Conservation (phyloP, 2,329 filamentous ascomycete species). For the Didymella glomerata region DNA sequence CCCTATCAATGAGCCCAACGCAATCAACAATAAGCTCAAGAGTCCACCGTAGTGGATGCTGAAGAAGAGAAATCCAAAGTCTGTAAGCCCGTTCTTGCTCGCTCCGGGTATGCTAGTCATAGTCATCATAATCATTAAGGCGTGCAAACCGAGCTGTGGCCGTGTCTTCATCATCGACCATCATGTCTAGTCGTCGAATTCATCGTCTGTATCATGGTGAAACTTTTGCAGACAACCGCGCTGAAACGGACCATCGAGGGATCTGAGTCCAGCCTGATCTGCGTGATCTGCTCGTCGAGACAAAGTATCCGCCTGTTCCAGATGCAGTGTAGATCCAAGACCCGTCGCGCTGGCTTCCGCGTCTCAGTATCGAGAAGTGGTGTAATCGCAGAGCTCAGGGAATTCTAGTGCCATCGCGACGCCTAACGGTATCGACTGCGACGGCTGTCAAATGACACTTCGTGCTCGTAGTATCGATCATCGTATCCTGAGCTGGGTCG, state of each 20-base stretch:
- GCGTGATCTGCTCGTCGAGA: slow-evolving; percentile 27
- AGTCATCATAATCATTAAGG: slow-evolving; percentile 48
- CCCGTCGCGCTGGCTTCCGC: slow-evolving; percentile 15
- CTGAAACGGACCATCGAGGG: not conserved
- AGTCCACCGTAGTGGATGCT: slow-evolving; percentile 12
- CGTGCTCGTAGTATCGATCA: slow-evolving; percentile 71
- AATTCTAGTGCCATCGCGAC: slow-evolving; percentile 7
- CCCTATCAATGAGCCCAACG: slow-evolving; percentile 2
- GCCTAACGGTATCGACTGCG: slow-evolving; percentile 50
- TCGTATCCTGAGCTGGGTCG: slow-evolving; percentile 64
- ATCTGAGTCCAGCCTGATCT: not conserved
- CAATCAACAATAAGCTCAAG: slow-evolving; percentile 5
- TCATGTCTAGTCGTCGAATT: slow-evolving; percentile 34
- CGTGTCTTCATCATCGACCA: slow-evolving; percentile 31
- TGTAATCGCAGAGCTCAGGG: slow-evolving; percentile 4
- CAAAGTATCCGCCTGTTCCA: slow-evolving; percentile 22
- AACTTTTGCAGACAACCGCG: slow-evolving; percentile 32
- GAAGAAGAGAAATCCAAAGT: slow-evolving; percentile 26
- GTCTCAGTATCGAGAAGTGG: slow-evolving; percentile 10
- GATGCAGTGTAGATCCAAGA: slow-evolving; percentile 21
- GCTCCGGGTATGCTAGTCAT: slow-evolving; percentile 48
- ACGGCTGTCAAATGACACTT: slow-evolving; percentile 68
- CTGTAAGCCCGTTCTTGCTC: slow-evolving; percentile 31
- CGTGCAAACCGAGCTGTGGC: slow-evolving; percentile 33
- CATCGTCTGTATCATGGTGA: slow-evolving; percentile 43